Evolutionary conservation across 495 filamentous ascomycete species (phyloP).

Genomic region (Penicillium longicatenatum): DNA sequence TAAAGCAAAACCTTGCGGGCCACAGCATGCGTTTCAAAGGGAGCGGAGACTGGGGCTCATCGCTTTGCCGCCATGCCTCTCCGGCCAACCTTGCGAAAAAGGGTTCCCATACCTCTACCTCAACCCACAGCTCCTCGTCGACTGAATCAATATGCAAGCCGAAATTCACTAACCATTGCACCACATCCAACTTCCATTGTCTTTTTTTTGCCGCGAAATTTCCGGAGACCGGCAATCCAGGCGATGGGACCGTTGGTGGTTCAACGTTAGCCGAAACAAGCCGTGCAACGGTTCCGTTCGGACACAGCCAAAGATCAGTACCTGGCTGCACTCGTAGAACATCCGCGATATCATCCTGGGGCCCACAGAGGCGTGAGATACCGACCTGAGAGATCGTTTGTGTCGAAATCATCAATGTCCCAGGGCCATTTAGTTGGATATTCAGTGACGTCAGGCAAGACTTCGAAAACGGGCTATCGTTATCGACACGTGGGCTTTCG

Average conservation of each 20-base stretch:
- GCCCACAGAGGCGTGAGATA: constrained; percentile 35
- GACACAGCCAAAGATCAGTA: constrained; percentile 52
- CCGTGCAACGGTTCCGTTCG: constrained; percentile 50
- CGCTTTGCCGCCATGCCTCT: constrained; percentile 37
- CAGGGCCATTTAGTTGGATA: constrained; percentile 39
- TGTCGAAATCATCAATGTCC: constrained; percentile 41
- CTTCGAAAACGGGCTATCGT: constrained; percentile 30
- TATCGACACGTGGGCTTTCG: constrained; percentile 32
- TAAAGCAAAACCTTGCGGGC: constrained; percentile 52
- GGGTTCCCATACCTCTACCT: constrained; percentile 50
- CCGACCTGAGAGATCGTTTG: constrained; percentile 44
- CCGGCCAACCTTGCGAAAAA: constrained; percentile 47
- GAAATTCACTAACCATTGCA: constrained; percentile 45
- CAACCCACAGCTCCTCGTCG: constrained; percentile 45
- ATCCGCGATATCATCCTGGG: constrained; percentile 23
- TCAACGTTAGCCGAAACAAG: constrained; percentile 35
- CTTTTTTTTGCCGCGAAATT: constrained; percentile 22
- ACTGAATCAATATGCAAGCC: constrained; percentile 37
- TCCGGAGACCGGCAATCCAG: constrained; percentile 17
- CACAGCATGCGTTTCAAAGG: constrained; percentile 50
- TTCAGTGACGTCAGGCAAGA: constrained; percentile 43
- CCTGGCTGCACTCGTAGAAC: constrained; percentile 27
- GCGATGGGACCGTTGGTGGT: constrained; percentile 23
- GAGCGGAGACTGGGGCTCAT: constrained; percentile 36
- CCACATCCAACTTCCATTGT: constrained; percentile 43